Conservation (phyloP, 2,329 filamentous ascomycete genomes). For the Ceratocystis alfenasii region DNA sequence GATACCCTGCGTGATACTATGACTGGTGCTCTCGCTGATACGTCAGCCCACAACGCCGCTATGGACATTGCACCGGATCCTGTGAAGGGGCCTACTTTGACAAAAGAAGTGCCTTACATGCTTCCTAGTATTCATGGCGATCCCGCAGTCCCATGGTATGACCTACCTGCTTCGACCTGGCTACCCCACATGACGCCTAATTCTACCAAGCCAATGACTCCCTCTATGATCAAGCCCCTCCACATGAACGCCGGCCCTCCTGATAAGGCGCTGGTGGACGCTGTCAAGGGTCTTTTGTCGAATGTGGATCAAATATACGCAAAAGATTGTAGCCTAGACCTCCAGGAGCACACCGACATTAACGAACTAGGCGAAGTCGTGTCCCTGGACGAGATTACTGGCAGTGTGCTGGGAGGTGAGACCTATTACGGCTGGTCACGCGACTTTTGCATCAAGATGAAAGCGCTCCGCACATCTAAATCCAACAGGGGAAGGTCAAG, state of each 20-base stretch:
- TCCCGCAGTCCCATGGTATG: constrained; percentile 59
- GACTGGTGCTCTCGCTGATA: neutral
- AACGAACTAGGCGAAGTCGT: constrained; percentile 63
- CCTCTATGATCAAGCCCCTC: constrained; percentile 57
- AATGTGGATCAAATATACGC: constrained; percentile 59
- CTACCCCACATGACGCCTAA: constrained; percentile 68
- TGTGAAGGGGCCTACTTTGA: constrained; percentile 29
- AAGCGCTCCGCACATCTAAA: constrained; percentile 27
- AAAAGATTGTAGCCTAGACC: constrained; percentile 33
- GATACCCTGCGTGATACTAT: constrained; percentile 48
- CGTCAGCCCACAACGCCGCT: constrained; percentile 23
- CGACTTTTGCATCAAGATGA: constrained; percentile 72
- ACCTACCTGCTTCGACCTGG: constrained; percentile 71
- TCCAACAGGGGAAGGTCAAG: constrained; percentile 33
- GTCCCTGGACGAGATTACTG: constrained; percentile 52
- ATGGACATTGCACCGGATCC: constrained; percentile 23
- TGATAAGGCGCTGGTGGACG: constrained; percentile 50
- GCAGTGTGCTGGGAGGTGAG: constrained; percentile 51
- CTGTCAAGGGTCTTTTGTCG: constrained; percentile 57
- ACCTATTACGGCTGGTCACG: constrained; percentile 85
- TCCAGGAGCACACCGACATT: constrained; percentile 41
- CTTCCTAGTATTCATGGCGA: constrained; percentile 72
- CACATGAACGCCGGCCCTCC: constrained; percentile 58
- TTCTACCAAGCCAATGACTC: constrained; percentile 60
- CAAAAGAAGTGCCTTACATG: constrained; percentile 52